phyloP scores from a whole-genome alignment of 2,329 filamentous ascomycete species.

The Aureobasidium melanogenum region DNA sequence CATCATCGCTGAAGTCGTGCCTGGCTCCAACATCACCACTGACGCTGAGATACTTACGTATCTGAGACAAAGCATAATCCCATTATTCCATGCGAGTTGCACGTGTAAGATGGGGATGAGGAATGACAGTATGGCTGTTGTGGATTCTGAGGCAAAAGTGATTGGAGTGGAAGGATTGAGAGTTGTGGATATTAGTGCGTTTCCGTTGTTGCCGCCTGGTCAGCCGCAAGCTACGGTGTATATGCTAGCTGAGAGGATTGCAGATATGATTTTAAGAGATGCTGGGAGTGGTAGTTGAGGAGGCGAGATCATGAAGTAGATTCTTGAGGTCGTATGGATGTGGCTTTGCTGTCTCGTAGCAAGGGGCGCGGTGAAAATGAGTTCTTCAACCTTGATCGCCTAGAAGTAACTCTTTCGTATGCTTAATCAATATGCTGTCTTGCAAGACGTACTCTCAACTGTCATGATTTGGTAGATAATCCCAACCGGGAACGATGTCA shows the following conservation, averaged over 20 bases:
- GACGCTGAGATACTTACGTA: not conserved
- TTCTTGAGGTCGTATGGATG: too few relatives aligned
- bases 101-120: not conserved
- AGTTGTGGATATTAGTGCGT: slow-evolving; percentile 28
- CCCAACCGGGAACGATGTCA: not conserved
- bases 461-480: too few relatives aligned
- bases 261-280: slow-evolving; percentile 22
- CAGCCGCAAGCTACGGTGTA: slow-evolving; percentile 12
- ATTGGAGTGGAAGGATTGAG: slow-evolving; percentile 25
- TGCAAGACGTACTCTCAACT: too few relatives aligned
- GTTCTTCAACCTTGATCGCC: too few relatives aligned
- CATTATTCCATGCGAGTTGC: not conserved
- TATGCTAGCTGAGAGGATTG: slow-evolving; percentile 16
- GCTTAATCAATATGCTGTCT: too few relatives aligned
- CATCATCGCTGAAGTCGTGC: not conserved
- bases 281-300: not conserved
- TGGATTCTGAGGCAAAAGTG: slow-evolving; percentile 21
- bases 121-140: slow-evolving; percentile 12
- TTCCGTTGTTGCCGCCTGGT: slow-evolving; percentile 16
- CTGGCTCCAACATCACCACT: not conserved
- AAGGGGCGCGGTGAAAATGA: too few relatives aligned
- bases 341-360: too few relatives aligned
- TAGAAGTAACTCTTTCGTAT: too few relatives aligned
- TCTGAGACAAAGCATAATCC: not conserved
- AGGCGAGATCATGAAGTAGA: too few relatives aligned